A percentile compares a stretch with the other conserved stretches of the same genome.
Conservation (phyloP, 257 asterid species). For the Osmanthus fragrans region DNA sequence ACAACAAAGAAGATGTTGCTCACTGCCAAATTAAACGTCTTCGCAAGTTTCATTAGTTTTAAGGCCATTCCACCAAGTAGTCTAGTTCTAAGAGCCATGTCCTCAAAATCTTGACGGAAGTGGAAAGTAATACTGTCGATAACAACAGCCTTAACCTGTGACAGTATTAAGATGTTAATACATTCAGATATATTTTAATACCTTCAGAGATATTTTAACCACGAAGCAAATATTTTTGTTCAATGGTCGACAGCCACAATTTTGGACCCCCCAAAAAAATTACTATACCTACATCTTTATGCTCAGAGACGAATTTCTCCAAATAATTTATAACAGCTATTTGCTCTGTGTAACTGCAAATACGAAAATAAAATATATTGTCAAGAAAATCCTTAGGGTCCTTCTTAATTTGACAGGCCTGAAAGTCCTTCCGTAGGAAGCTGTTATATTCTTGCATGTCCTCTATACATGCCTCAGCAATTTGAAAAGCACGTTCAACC, state of each 20-base stretch:
- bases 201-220: neutral
- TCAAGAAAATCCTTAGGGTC: conserved; percentile 69
- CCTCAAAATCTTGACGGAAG: conserved; percentile 94
- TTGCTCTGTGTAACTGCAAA: conserved; percentile 91
- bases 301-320: conserved; percentile 78
- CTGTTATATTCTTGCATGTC: conserved; percentile 77
- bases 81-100: conserved; percentile 93
- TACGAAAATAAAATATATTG: conserved; percentile 78
- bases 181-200: neutral
- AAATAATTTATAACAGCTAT: conserved; percentile 81
- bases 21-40: conserved; percentile 78
- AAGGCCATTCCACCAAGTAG: conserved; percentile 84
- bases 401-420: conserved; percentile 40
- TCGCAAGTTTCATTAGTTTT: conserved; percentile 88
- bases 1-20: conserved; percentile 30
- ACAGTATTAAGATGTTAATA: conserved; percentile 14
- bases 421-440: conserved; percentile 53
- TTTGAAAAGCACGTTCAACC: conserved; percentile 91
- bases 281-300: conserved; percentile 68
- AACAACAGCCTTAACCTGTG: conserved; percentile 76
- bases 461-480: conserved; percentile 84
- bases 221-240: neutral
- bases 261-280: neutral
- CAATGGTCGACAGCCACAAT: neutral
- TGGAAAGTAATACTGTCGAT: conserved; percentile 94